Evolutionary conservation across 2,329 filamentous ascomycete species (phyloP).

Genomic region (Pestalotiopsis sp.): DNA sequence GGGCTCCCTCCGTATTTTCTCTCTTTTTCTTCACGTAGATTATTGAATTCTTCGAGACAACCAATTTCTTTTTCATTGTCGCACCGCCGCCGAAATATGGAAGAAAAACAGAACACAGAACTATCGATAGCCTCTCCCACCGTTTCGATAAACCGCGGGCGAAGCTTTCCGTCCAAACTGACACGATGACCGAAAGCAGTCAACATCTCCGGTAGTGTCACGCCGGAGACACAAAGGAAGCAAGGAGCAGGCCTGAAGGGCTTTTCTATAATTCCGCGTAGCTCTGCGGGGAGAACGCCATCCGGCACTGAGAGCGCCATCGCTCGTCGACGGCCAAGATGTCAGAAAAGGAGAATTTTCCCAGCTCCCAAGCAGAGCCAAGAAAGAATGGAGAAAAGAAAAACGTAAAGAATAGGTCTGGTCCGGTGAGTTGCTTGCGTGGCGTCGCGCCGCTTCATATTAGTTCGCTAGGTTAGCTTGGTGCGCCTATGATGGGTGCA

Average conservation of each 20-base stretch:
- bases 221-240: not conserved
- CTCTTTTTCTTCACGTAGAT: not conserved
- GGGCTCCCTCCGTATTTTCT: too few relatives aligned
- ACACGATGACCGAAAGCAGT: not conserved
- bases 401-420: not conserved
- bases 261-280: not conserved
- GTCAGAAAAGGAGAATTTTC: not conserved
- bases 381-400: not conserved
- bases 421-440: not conserved
- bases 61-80: not conserved
- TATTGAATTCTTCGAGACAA: not conserved
- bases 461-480: not conserved
- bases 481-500: not conserved
- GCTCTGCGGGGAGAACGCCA: not conserved
- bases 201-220: not conserved
- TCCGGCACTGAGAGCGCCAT: not conserved
- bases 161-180: not conserved
- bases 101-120: not conserved
- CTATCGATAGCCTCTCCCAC: constrained; percentile 1
- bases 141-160: not conserved
- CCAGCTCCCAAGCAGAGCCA: not conserved
- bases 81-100: not conserved
- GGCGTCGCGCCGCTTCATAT: not conserved
- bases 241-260: not conserved
- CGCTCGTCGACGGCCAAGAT: not conserved